These are phyloP conservation scores for Trypanosoma theileri DNA, from an alignment of 208 protist species.

Conservation along the genomic window DNA sequence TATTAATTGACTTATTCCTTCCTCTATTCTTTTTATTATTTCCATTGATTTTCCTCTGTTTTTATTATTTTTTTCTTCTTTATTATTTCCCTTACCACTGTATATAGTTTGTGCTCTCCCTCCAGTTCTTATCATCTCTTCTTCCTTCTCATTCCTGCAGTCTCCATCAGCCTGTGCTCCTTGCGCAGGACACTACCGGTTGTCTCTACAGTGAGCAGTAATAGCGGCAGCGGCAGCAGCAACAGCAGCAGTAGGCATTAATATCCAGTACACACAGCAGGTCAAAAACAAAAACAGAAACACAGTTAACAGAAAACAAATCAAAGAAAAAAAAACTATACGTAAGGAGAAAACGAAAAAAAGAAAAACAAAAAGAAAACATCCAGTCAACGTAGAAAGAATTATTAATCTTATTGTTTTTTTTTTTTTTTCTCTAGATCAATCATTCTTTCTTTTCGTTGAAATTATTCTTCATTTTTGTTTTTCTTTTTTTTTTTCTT, in stretches of 20 bases:
- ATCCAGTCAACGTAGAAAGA: not conserved
- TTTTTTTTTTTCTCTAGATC: no score
- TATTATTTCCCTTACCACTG: not conserved
- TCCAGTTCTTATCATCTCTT: not conserved
- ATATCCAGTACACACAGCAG: not conserved
- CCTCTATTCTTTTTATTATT: slow-evolving; percentile 1
- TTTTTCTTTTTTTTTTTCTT: no score
- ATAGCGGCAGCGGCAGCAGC: no score
- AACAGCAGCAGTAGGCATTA: no score
- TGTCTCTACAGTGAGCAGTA: no score
- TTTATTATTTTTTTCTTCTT: not conserved
- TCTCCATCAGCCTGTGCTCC: not conserved
- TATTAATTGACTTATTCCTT: not conserved
- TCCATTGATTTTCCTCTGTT: not conserved
- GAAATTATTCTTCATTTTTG: no score
- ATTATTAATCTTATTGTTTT: no score
- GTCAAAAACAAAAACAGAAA: slow-evolving; percentile 20
- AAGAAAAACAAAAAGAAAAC: not conserved
- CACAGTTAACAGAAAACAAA: slow-evolving; percentile 1
- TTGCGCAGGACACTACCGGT: no score
- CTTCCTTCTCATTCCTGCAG: not conserved
- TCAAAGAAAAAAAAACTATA: slow-evolving; percentile 3
- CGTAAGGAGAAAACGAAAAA: not conserved
- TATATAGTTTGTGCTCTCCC: not conserved
- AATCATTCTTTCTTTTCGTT: no score